Conservation (phyloP, 768 basidiomycete species). For the Leccinum subgranulosum region DNA sequence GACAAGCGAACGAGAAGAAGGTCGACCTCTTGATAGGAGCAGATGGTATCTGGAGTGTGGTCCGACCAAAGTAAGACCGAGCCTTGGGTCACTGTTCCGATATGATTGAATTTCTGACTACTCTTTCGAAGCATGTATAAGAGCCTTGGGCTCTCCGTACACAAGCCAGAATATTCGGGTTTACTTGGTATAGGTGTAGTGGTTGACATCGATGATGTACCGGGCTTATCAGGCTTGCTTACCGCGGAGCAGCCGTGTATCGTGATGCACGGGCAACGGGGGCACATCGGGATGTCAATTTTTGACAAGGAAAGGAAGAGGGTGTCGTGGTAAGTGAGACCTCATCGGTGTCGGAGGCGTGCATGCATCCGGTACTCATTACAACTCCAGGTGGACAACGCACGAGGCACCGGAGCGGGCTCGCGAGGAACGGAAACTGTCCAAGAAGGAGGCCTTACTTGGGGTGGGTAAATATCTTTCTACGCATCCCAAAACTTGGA, state of each 20-base stretch:
- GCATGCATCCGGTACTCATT: not conserved
- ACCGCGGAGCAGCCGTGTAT: constrained; percentile 24
- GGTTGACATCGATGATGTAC: constrained; percentile 15
- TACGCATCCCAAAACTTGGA: not conserved
- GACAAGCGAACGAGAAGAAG: constrained; percentile 18
- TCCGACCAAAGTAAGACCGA: constrained; percentile 19
- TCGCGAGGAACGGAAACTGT: constrained; percentile 29
- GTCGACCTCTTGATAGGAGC: constrained; percentile 32
- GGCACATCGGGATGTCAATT: constrained; percentile 26
- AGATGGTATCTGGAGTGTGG: constrained; percentile 31
- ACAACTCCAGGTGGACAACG: constrained; percentile 26
- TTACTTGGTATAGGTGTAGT: constrained; percentile 23
- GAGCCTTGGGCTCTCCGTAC: constrained; percentile 15
- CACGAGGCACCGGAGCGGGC: constrained; percentile 25
- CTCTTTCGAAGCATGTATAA: constrained; percentile 20
- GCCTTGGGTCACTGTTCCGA: not conserved
- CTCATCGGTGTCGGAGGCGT: not conserved
- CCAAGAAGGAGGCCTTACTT: constrained; percentile 17
- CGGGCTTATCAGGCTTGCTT: constrained; percentile 20
- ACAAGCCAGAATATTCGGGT: constrained; percentile 29
- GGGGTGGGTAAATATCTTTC: constrained; percentile 10
- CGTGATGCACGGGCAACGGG: constrained; percentile 26
- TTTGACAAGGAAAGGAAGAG: constrained; percentile 25
- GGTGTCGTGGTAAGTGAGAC: constrained; percentile 22
- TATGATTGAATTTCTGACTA: not conserved